Evolutionary conservation across 352 stramenopile species (phyloP).

Genomic region (Phytophthora fragariae): DNA sequence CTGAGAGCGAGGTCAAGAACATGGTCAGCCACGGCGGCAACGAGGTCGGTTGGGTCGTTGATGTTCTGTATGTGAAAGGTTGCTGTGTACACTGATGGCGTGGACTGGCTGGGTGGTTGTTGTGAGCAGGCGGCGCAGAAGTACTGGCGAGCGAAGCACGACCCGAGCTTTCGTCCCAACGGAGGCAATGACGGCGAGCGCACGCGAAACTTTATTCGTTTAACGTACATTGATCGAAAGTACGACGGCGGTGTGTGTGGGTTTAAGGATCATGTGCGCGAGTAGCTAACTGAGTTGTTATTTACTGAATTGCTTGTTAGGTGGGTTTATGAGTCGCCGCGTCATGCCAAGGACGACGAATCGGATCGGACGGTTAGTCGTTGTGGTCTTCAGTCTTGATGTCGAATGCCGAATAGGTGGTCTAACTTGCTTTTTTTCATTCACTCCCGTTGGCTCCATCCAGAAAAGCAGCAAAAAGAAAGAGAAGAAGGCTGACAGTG

Average conservation of each 20-base stretch:
- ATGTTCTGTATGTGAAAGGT: no score
- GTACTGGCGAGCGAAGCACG: slow-evolving; percentile 86
- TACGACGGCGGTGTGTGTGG: slow-evolving; percentile 30
- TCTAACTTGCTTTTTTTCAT: not conserved
- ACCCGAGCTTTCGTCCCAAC: slow-evolving; percentile 78
- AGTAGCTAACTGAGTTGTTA: not conserved
- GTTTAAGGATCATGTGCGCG: not conserved
- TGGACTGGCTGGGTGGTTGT: not conserved
- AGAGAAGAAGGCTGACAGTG: slow-evolving; percentile 48
- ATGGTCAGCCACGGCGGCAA: slow-evolving; percentile 92
- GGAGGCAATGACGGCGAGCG: slow-evolving; percentile 81
- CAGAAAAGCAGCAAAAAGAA: slow-evolving; percentile 59
- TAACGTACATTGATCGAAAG: slow-evolving; percentile 91
- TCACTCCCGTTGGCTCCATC: not conserved
- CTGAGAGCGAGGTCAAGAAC: slow-evolving; percentile 91
- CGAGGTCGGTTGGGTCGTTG: slow-evolving; percentile 51
- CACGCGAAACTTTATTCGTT: slow-evolving; percentile 89
- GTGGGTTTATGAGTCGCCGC: slow-evolving; percentile 84
- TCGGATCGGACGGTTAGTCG: slow-evolving; percentile 46
- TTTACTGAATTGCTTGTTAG: slow-evolving; percentile 28
- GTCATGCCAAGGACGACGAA: slow-evolving; percentile 54
- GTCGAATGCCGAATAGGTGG: not conserved
- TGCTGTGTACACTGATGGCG: not conserved
- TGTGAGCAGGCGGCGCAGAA: slow-evolving; percentile 75
- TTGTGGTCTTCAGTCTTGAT: not conserved